Conservation (phyloP, 202 grass and related monocot species). For the Musa balbisiana region DNA sequence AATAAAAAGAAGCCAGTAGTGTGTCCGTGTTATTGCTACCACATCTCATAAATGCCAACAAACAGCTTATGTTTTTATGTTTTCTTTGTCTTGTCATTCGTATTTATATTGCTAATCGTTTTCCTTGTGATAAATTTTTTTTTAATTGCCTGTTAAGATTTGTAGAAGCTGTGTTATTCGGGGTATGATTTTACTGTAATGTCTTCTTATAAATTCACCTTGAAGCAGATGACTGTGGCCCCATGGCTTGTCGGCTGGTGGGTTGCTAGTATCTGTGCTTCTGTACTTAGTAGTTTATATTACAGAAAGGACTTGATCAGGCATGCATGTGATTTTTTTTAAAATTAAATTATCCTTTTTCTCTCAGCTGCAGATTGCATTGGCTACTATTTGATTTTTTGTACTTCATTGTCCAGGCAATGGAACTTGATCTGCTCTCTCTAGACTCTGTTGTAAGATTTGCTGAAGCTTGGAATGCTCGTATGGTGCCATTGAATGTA, state of each 20-base stretch:
- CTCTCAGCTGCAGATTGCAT: not conserved
- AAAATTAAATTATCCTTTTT: not conserved
- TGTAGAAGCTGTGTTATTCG: not conserved
- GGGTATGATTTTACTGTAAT: not conserved
- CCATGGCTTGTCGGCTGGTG: too few species aligned
- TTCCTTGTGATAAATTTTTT: not conserved
- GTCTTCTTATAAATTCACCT: not conserved
- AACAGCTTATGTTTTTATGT: too few species aligned
- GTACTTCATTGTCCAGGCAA: slow-evolving; percentile 47
- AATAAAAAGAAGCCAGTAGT: not conserved
- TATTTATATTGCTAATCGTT: not conserved
- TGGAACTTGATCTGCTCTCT: slow-evolving; percentile 90
- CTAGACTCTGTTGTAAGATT: slow-evolving; percentile 81
- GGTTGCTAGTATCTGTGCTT: not conserved
- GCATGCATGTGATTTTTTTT: not conserved
- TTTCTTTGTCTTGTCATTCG: not conserved
- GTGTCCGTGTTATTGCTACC: not conserved
- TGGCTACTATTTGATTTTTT: not conserved
- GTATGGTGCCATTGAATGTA: slow-evolving; percentile 66
- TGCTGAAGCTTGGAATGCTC: slow-evolving; percentile 90
- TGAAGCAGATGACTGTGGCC: not conserved
- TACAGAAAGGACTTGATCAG: not conserved
- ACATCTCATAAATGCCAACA: not conserved
- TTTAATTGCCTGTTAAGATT: not conserved
- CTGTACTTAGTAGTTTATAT: not conserved